Evolutionary conservation across 2,329 filamentous ascomycete species (phyloP), one percentile per base, ranked within the genome.

Genomic region (Cytospora mali): DNA sequence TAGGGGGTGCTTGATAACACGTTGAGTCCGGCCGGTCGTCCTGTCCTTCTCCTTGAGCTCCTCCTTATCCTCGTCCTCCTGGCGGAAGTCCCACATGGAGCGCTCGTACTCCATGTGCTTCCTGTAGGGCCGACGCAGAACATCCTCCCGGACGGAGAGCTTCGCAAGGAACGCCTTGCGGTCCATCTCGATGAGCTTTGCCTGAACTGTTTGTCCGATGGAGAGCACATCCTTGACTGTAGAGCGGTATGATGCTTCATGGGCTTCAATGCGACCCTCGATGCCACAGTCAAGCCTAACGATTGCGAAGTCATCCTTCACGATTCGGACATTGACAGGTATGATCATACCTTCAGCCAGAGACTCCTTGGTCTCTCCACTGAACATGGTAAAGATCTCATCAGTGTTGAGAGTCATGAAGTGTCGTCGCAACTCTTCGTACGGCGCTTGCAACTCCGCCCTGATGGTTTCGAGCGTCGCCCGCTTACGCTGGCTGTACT

Each of bases 1-100:
- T 18, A 98, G 86, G 28, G 95, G 94, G 73, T 99, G 95, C 76
- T 99, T 99, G 80, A 99, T 95, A 64, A 99, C 95, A 74, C 95
- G 88, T 75, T 96, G 92, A 2, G 91, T 90, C 55, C 95, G 91
- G 16, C 92, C 93, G 21, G 91, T 91, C 13, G 86, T 86, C 72
- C 92, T 90, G 72, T 95, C 92, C 77, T 93, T 96, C 75, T 96
- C 92, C 61, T 90, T 87, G 67, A 95, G 80, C 62, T 91, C 88
- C 61, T 96, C 93, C 72, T 87, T 89, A 72, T 98, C 95, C 52
- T 88, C 85, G 21, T 85, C 83, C 76, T 99, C 95, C 69, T 92
- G 88, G 3, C 83, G 80, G 67, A 90, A 88, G 74, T 99, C 93
- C 95, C 95, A 99, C 69, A 93, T 92, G 48, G 89, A 88, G 50